Percentiles rank a stretch among this genome's conserved stretches.
phyloP scores from a whole-genome alignment of 1,284 basidiomycete genomes.

The Ceratobasidium sp. region DNA sequence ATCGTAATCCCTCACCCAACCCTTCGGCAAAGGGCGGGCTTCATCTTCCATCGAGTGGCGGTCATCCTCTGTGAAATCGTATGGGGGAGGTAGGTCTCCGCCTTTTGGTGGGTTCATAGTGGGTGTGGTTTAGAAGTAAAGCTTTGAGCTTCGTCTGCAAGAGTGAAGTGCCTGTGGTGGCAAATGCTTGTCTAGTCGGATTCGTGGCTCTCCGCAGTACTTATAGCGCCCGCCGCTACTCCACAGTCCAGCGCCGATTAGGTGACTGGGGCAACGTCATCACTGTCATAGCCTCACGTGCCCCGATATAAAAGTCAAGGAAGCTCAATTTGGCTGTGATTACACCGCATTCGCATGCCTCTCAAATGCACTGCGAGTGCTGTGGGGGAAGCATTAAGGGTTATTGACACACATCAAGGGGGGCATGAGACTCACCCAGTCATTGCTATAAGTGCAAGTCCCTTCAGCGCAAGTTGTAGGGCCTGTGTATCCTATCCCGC shows the following conservation, averaged over 20 bases:
- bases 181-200: background rate
- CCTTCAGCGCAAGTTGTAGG: slow-evolving; percentile 31
- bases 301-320: background rate
- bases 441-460: slow-evolving; percentile 30
- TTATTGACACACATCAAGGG: background rate
- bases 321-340: slow-evolving; percentile 1
- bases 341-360: background rate
- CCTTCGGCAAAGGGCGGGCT: slow-evolving; percentile 61
- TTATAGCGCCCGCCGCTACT: slow-evolving; percentile 14
- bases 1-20: slow-evolving; percentile 71
- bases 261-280: slow-evolving; percentile 24
- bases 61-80: slow-evolving; percentile 43
- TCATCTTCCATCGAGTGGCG: slow-evolving; percentile 47
- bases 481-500: slow-evolving; percentile 26
- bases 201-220: background rate
- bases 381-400: background rate
- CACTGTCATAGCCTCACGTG: slow-evolving; percentile 24
- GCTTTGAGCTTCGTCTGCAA: background rate
- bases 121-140: background rate
- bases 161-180: background rate
- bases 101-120: slow-evolving; percentile 16
- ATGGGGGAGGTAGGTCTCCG: slow-evolving; percentile 19
- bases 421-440: slow-evolving; percentile 13
- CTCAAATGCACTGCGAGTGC: slow-evolving; percentile 27
- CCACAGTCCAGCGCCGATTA: background rate